Evolutionary conservation across 306 rosid genomes (phyloP).

Genomic region (Parietaria judaica): DNA sequence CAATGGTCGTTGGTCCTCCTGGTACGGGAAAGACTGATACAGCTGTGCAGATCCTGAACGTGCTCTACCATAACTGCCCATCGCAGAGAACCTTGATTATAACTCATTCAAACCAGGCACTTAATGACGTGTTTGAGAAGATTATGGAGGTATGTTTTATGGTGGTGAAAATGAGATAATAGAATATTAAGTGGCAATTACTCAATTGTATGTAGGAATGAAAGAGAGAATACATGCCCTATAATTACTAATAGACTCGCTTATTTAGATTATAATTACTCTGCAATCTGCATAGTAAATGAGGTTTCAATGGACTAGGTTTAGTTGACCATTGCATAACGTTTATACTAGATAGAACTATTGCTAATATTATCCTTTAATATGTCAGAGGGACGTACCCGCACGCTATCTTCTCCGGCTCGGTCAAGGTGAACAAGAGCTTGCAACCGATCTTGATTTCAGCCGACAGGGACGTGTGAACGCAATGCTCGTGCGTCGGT

Average conservation of each 20-base stretch:
- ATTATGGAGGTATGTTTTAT: conserved; percentile 63
- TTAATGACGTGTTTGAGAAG: conserved; percentile 95
- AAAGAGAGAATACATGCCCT: too few relatives aligned
- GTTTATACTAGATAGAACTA: neutral
- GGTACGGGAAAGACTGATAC: conserved; percentile 99
- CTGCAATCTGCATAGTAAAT: too few relatives aligned
- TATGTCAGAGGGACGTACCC: conserved; percentile 89
- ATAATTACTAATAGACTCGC: too few relatives aligned
- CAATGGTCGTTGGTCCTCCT: conserved; percentile 99
- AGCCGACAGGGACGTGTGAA: conserved; percentile 98
- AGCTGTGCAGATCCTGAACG: conserved; percentile 93
- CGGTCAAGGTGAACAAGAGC: conserved; percentile 99
- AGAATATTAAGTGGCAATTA: too few relatives aligned
- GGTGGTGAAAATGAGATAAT: neutral
- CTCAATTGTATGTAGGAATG: too few relatives aligned
- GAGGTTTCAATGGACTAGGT: too few relatives aligned
- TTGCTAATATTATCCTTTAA: conserved; percentile 5
- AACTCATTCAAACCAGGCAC: conserved; percentile 96
- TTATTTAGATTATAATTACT: too few relatives aligned
- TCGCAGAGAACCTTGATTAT: conserved; percentile 93
- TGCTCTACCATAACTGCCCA: conserved; percentile 95
- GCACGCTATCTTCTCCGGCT: conserved; percentile 99
- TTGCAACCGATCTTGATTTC: conserved; percentile 97
- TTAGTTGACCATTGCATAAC: too few relatives aligned
- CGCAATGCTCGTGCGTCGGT: conserved; percentile 86